Evolutionary conservation across 2,329 filamentous ascomycete species (phyloP), one percentile per base, ranked within the genome.

Genomic region (Sclerotinia borealis): DNA sequence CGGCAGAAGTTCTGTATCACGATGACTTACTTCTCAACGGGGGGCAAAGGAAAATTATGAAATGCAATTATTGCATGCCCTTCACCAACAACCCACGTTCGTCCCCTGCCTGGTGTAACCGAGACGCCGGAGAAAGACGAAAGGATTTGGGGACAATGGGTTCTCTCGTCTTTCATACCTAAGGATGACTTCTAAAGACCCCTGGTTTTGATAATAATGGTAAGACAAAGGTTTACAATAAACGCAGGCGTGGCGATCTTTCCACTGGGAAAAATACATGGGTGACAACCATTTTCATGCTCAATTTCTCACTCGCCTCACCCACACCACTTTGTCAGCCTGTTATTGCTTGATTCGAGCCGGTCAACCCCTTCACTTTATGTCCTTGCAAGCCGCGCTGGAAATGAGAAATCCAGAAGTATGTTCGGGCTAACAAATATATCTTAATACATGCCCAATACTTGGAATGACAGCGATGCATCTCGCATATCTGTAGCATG

Each of bases 301-400:
- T 61, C 37, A 45, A 45, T 58, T 45, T 34, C 39, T 36, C 39
- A 55, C 49, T 7, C 29, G 27, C 27, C 58, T 51, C 49, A 59
- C 37, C n/a, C 55, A 49, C 55, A 50, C 43, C 45, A 49, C 31
- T 59, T 39, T 37, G 43, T 50, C 43, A 59, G 43, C 43, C 56
- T 50, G 45, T 37, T 59, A n/a, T 29, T 29, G 56, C 31, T n/a
- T n/a, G 10, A 29, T 37, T 59, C 25, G 9, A 56, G 22, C 60
- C 29, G 10, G 37, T 39, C 60, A 56, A 37, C 19, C 48, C 47
- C 36, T 62, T 58, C 19, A 36, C 51, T 47, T 55, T 56, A 22
- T 41, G 36, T 58, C 22, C 41, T 62, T 51, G 60, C 51, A 62
- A 58, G 60, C 60, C 60, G 51, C 60, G 60, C 60, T 62, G 60